phyloP scores from a whole-genome alignment of 768 basidiomycete genomes.

The Collybiopsis confluens region DNA sequence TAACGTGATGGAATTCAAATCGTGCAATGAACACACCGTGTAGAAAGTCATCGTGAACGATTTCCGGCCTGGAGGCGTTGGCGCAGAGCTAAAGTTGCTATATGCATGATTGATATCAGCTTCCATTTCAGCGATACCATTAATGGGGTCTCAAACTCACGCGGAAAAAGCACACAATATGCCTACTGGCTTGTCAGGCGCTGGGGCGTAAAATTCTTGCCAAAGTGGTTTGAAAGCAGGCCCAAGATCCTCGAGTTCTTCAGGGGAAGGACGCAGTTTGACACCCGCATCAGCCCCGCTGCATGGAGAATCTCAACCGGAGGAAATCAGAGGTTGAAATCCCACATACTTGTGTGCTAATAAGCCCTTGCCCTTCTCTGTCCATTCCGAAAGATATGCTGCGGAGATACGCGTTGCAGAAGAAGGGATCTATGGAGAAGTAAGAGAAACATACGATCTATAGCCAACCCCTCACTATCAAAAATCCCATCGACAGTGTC shows the following conservation, averaged over 20 bases:
- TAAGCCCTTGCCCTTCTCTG: background rate
- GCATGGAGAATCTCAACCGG: no score
- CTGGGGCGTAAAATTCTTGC: conserved; percentile 27
- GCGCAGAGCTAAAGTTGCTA: background rate
- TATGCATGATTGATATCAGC: background rate
- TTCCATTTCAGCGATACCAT: no score
- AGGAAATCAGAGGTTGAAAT: no score
- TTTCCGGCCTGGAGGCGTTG: no score
- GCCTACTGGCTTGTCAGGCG: conserved; percentile 34
- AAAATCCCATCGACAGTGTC: conserved; percentile 29
- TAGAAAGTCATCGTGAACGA: no score
- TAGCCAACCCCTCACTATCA: conserved; percentile 21
- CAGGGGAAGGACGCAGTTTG: conserved; percentile 34
- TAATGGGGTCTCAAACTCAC: no score
- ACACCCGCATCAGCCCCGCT: conserved; percentile 34
- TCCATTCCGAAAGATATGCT: conserved; percentile 5
- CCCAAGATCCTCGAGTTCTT: conserved; percentile 31
- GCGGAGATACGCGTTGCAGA: background rate
- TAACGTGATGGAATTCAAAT: no score
- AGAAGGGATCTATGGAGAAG: background rate
- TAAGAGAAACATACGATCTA: conserved; percentile 17
- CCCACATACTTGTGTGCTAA: conserved; percentile 1
- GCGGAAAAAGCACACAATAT: conserved; percentile 24
- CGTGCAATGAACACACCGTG: no score
- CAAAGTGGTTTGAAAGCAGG: conserved; percentile 29